Conservation (phyloP, 2,329 filamentous ascomycete species). For the Chaetomiaceae sp. region DNA sequence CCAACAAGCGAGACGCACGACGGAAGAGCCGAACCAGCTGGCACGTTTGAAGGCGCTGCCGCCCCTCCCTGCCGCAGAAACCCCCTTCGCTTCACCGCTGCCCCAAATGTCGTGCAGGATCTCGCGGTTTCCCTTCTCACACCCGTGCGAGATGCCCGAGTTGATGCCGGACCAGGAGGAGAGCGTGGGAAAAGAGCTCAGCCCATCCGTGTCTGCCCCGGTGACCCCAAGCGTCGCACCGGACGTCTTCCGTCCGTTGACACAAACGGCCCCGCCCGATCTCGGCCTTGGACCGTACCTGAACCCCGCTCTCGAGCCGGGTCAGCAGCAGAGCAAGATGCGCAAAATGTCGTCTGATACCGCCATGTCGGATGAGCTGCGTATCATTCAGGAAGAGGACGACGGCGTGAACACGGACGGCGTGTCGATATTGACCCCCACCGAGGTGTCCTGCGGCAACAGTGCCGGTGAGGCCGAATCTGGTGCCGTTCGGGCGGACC, state of each 20-base stretch:
- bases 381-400: slow-evolving; percentile 18
- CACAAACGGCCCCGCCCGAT: slow-evolving; percentile 2
- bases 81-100: slow-evolving; percentile 5
- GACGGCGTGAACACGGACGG: slow-evolving; percentile 15
- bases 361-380: slow-evolving; percentile 11
- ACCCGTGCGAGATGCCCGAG: slow-evolving; percentile 23
- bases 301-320: slow-evolving; percentile 1
- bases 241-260: slow-evolving; percentile 20
- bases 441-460: slow-evolving; percentile 10
- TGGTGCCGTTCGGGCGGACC: not conserved
- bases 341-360: slow-evolving; percentile 12
- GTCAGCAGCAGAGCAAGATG: not conserved
- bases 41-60: slow-evolving; percentile 5
- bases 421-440: slow-evolving; percentile 18
- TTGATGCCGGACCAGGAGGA: slow-evolving; percentile 21
- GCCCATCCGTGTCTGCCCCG: slow-evolving; percentile 7
- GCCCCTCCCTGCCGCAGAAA: slow-evolving; percentile 4
- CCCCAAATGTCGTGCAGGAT: slow-evolving; percentile 21
- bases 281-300: slow-evolving; percentile 13
- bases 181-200: not conserved
- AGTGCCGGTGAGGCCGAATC: slow-evolving; percentile 4
- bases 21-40: not conserved
- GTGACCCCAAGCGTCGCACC: slow-evolving; percentile 10
- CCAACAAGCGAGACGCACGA: slow-evolving; percentile 1
- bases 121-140: slow-evolving; percentile 20